Percentiles rank a stretch among this genome's conserved stretches.
phyloP scores from a whole-genome alignment of 2,329 filamentous ascomycete genomes.

The Meredithiella fracta region DNA sequence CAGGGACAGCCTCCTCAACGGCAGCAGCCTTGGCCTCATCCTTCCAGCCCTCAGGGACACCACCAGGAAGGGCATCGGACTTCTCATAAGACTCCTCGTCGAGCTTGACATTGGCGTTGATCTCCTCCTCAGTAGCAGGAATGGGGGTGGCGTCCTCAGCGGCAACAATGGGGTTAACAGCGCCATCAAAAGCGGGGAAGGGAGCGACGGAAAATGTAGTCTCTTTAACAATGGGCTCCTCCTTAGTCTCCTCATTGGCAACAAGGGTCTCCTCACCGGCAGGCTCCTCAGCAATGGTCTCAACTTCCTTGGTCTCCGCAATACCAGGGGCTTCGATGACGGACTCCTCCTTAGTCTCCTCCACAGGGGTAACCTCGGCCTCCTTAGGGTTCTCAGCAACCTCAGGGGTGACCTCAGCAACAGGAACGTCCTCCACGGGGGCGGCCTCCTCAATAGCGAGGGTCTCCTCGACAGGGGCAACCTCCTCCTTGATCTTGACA shows the following conservation, averaged over 20 bases:
- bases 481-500: constrained; percentile 22
- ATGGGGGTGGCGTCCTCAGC: constrained; percentile 70
- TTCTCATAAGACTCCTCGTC: constrained; percentile 81
- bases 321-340: constrained; percentile 49
- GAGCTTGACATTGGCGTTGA: constrained; percentile 54
- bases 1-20: not conserved
- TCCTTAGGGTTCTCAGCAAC: constrained; percentile 7
- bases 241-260: not conserved
- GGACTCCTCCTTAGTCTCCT: constrained; percentile 30
- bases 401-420: constrained; percentile 49
- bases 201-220: constrained; percentile 39
- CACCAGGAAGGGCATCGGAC: constrained; percentile 45
- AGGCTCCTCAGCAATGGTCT: constrained; percentile 71
- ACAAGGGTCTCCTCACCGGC: constrained; percentile 36
- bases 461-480: constrained; percentile 37
- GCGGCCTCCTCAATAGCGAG: constrained; percentile 73
- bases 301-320: constrained; percentile 38
- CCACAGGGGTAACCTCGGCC: not conserved
- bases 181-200: constrained; percentile 43
- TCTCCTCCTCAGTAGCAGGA: constrained; percentile 48
- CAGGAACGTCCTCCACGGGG: constrained; percentile 47
- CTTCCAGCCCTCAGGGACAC: constrained; percentile 50
- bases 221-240: constrained; percentile 7
- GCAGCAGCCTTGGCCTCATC: constrained; percentile 55
- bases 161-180: constrained; percentile 65